These are phyloP conservation scores for Dryas drummondii DNA, from an alignment of 306 rosid species.

Conservation along the genomic window DNA sequence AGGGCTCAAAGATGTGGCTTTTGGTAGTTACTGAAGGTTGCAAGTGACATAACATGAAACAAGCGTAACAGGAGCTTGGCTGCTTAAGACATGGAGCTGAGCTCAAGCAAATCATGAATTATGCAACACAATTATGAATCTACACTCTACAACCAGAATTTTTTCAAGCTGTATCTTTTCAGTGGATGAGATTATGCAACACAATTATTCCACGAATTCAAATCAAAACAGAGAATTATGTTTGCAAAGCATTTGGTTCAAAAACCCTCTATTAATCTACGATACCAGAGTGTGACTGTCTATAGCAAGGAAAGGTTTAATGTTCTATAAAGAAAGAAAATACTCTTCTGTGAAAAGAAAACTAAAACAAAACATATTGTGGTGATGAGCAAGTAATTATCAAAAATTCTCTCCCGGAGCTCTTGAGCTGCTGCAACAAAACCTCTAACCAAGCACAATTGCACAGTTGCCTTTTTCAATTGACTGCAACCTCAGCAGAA, in stretches of 20 bases:
- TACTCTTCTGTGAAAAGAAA: background rate
- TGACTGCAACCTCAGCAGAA: conserved; percentile 79
- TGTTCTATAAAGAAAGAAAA: conserved; percentile 10
- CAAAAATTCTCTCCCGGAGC: conserved; percentile 26
- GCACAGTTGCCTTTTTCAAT: conserved; percentile 35
- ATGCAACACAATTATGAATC: too few species aligned
- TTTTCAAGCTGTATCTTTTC: background rate
- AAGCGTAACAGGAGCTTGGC: too few species aligned
- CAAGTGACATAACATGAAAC: too few species aligned
- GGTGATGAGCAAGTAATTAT: background rate
- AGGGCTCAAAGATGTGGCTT: too few species aligned
- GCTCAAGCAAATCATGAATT: too few species aligned
- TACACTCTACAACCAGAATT: background rate
- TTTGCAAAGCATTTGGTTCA: background rate
- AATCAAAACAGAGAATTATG: background rate
- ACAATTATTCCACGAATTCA: background rate
- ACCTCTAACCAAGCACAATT: conserved; percentile 12
- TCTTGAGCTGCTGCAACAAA: conserved; percentile 14
- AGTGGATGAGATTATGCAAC: background rate
- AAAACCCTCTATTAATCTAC: conserved; percentile 20
- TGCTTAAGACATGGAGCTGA: too few species aligned
- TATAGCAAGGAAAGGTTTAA: conserved; percentile 13
- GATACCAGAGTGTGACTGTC: conserved; percentile 8
- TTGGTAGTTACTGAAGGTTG: too few species aligned
- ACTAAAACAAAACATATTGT: background rate